Evolutionary conservation across 305 asterid genomes (phyloP).

Genomic region (Galium porrigens): DNA sequence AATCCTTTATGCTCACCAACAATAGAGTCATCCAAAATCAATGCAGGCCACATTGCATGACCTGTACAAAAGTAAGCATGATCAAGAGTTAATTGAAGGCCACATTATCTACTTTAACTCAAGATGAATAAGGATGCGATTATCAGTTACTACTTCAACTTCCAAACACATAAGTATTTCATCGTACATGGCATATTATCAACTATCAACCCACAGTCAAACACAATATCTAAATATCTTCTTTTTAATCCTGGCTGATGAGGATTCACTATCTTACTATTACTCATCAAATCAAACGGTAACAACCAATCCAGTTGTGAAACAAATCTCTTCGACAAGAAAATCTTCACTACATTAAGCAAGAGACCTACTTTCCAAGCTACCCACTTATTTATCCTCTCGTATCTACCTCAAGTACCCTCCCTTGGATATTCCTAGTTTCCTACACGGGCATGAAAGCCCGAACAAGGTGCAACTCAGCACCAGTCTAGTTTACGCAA

Average conservation of each 20-base stretch:
- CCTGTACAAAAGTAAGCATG: slow-evolving; percentile 36
- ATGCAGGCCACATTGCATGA: slow-evolving; percentile 94
- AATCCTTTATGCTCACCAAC: slow-evolving; percentile 55
- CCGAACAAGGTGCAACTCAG: not conserved
- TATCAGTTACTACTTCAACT: not conserved
- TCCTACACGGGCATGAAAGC: not conserved
- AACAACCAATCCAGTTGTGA: not conserved
- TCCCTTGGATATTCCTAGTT: not conserved
- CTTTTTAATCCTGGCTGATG: not conserved
- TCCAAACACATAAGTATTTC: not conserved
- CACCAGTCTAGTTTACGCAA: not conserved
- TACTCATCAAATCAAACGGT: not conserved
- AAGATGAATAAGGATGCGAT: not conserved
- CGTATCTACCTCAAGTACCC: not conserved
- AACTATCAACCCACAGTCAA: not conserved
- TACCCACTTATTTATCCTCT: not conserved
- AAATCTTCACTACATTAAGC: not conserved
- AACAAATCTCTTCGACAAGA: not conserved
- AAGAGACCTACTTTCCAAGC: not conserved
- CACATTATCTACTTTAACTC: not conserved
- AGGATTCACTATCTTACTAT: no score
- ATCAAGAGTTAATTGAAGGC: not conserved
- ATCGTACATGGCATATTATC: not conserved
- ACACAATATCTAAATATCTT: not conserved
- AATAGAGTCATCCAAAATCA: slow-evolving; percentile 68